Evolutionary conservation across 1,284 basidiomycete species (phyloP).

Genomic region (Tremellales sp.): DNA sequence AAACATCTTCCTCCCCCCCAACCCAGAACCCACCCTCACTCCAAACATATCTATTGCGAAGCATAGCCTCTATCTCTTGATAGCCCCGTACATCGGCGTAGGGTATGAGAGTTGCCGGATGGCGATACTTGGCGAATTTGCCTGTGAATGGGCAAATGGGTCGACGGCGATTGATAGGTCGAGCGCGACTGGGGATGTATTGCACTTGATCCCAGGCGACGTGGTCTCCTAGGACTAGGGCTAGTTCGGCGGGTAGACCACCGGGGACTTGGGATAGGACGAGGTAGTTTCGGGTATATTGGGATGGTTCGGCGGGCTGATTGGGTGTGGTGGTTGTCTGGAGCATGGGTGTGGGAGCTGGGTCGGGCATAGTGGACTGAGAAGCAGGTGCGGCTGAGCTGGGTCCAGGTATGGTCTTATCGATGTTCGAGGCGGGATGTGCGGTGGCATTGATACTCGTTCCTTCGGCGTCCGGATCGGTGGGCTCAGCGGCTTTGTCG

Average conservation of each 20-base stretch:
- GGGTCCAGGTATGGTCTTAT: too few species aligned
- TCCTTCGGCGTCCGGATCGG: too few species aligned
- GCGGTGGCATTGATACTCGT: too few species aligned
- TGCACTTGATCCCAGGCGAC: constrained; percentile 48
- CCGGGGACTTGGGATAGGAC: constrained; percentile 48
- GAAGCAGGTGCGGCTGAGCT: background rate
- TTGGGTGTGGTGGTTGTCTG: background rate
- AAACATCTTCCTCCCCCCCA: constrained; percentile 36
- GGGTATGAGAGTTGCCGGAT: constrained; percentile 49
- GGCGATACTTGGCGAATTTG: constrained; percentile 50
- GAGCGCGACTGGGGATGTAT: constrained; percentile 46
- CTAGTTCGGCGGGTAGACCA: constrained; percentile 47
- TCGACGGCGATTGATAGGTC: constrained; percentile 42
- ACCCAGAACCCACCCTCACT: constrained; percentile 30
- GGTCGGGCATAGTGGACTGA: background rate
- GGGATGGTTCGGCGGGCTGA: constrained; percentile 11
- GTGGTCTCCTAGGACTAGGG: constrained; percentile 50
- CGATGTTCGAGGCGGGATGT: too few species aligned
- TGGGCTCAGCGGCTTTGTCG: too few species aligned
- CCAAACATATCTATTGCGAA: constrained; percentile 33
- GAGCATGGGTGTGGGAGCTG: background rate
- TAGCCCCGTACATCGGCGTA: constrained; percentile 50
- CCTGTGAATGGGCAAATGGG: constrained; percentile 52
- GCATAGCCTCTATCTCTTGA: constrained; percentile 36
- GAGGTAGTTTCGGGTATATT: constrained; percentile 48